These are phyloP conservation scores for Pelargonium nanum DNA, from an alignment of 345 rosid genomes.

Conservation along the genomic window DNA sequence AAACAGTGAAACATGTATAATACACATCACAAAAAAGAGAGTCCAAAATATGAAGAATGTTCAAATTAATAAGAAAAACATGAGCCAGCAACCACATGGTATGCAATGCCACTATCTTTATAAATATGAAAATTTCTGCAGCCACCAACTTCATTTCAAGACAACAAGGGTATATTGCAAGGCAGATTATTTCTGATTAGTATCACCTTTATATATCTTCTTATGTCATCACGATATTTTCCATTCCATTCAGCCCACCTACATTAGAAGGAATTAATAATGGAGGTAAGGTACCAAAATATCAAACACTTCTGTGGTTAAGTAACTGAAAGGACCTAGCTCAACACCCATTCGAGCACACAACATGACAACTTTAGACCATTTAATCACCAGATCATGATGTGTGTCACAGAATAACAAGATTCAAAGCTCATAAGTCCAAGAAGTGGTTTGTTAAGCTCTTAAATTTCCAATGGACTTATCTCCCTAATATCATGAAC, in stretches of 20 bases:
- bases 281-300: constrained; percentile 5
- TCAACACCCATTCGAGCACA: not conserved
- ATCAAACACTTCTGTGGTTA: not conserved
- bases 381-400: too few species aligned
- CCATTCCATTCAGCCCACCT: constrained; percentile 99
- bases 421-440: too few species aligned
- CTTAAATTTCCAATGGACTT: too few species aligned
- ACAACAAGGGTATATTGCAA: not conserved
- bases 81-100: too few species aligned
- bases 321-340: not conserved
- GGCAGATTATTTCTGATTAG: not conserved
- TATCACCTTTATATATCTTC: constrained; percentile 75
- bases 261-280: constrained; percentile 17
- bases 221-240: constrained; percentile 78
- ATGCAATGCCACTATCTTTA: too few species aligned
- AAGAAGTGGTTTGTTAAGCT: too few species aligned
- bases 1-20: not conserved
- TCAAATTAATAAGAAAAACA: too few species aligned
- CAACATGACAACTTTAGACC: not conserved
- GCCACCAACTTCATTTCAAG: too few species aligned
- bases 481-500: too few species aligned
- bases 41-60: too few species aligned
- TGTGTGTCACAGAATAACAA: too few species aligned
- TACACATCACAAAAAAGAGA: not conserved
- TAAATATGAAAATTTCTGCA: not conserved